Evolutionary conservation across 176 grass and related monocot genomes (phyloP).

Genomic region (Triticum aestivum): DNA sequence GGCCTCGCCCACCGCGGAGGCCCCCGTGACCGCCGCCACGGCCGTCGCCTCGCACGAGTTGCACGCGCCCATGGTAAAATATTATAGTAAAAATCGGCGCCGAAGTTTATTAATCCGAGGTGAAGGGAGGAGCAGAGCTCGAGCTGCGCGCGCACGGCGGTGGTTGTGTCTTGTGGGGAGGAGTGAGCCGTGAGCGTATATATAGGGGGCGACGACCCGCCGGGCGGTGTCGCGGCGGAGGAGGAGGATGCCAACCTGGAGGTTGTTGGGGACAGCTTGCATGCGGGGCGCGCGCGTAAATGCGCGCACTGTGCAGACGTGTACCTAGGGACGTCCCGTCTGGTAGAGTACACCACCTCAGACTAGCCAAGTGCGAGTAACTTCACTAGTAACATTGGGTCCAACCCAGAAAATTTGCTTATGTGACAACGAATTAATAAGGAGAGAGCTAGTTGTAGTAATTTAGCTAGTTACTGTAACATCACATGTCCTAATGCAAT

Average conservation of each 20-base stretch:
- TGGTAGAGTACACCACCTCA: not conserved
- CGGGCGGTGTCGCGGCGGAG: not conserved
- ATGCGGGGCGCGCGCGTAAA: slow-evolving; percentile 38
- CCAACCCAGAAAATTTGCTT: too few species aligned
- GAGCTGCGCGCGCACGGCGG: not conserved
- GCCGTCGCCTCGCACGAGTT: slow-evolving; percentile 75
- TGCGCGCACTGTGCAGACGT: not conserved
- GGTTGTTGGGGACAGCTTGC: slow-evolving; percentile 86
- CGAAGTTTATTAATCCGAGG: not conserved
- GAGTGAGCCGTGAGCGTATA: slow-evolving; percentile 12
- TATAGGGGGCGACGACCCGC: slow-evolving; percentile 12
- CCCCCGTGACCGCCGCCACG: slow-evolving; percentile 34
- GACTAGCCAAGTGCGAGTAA: too few species aligned
- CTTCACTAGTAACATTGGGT: too few species aligned
- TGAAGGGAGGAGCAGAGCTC: not conserved
- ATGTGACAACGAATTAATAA: too few species aligned
- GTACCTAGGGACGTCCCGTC: not conserved
- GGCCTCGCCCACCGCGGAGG: slow-evolving; percentile 18
- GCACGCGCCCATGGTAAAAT: slow-evolving; percentile 54
- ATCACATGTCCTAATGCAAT: too few species aligned
- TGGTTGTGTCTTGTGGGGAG: not conserved
- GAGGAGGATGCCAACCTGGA: slow-evolving; percentile 66
- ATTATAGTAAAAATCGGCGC: not conserved
- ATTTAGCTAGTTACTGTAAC: too few species aligned
- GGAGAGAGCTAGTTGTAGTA: too few species aligned